Evolutionary conservation across 2,329 filamentous ascomycete genomes (phyloP).

Genomic region (Taxawa tesnikishii): DNA sequence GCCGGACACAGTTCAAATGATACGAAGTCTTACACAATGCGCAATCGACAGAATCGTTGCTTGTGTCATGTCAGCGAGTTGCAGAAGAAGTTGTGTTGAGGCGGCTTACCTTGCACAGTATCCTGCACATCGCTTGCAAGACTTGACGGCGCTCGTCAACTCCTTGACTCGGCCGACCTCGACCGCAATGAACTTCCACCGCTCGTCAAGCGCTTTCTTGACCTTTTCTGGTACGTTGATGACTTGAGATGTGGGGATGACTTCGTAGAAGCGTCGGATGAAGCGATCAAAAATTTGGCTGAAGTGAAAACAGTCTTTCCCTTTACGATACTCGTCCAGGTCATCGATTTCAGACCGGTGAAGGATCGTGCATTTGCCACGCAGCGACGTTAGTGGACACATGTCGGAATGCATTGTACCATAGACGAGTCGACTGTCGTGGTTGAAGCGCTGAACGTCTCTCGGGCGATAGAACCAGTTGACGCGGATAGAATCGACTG

Average conservation of each 20-base stretch:
- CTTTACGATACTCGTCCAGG: conserved; percentile 73
- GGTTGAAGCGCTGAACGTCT: conserved; percentile 84
- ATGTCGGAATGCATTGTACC: conserved; percentile 98
- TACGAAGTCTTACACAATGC: conserved; percentile 91
- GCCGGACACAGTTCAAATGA: conserved; percentile 96
- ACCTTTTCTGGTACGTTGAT: conserved; percentile 94
- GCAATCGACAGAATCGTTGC: conserved; percentile 91
- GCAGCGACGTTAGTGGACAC: conserved; percentile 80
- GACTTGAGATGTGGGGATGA: conserved; percentile 81
- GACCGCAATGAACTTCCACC: conserved; percentile 92
- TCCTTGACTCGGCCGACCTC: conserved; percentile 92
- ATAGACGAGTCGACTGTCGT: conserved; percentile 83
- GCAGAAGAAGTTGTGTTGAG: no score
- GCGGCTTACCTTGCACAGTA: conserved; percentile 90
- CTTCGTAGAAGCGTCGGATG: conserved; percentile 95
- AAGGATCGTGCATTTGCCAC: conserved; percentile 83
- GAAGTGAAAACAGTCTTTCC: conserved; percentile 85
- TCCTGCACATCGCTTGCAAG: conserved; percentile 80
- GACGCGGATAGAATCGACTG: conserved; percentile 77
- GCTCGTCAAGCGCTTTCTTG: conserved; percentile 88
- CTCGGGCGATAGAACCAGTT: conserved; percentile 98
- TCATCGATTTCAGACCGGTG: conserved; percentile 79
- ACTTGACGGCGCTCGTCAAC: conserved; percentile 88
- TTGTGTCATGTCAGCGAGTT: conserved; percentile 28
- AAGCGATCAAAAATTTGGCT: conserved; percentile 97